Conservation (phyloP, 306 rosid genomes). For the Carpinus viminea region DNA sequence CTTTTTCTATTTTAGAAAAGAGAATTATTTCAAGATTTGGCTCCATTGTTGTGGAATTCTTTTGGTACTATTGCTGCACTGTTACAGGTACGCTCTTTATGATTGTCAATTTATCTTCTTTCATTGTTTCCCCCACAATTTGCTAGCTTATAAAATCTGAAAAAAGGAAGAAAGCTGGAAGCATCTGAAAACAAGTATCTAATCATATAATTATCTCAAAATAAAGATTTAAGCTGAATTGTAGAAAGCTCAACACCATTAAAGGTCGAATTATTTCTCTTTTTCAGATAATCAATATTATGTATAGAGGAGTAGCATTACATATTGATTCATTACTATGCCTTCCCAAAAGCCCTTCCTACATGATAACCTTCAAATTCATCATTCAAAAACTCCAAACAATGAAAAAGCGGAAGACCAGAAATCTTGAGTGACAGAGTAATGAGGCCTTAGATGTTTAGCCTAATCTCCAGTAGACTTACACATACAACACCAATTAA, state of each 20-base stretch:
- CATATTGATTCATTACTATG: not conserved
- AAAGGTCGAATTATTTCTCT: not conserved
- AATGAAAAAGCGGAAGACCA: not conserved
- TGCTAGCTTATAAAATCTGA: not conserved
- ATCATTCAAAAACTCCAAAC: not conserved
- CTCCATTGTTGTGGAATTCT: constrained; percentile 93
- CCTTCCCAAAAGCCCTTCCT: not conserved
- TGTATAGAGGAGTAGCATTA: not conserved
- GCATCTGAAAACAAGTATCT: not conserved
- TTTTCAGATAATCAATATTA: not conserved
- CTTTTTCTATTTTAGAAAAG: constrained; percentile 61
- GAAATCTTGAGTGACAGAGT: not conserved
- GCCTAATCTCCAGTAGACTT: too few species aligned
- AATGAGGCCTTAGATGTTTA: too few species aligned
- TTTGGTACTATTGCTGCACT: constrained; percentile 96
- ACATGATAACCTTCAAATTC: not conserved
- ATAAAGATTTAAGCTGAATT: not conserved
- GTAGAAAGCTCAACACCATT: not conserved
- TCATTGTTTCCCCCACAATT: not conserved
- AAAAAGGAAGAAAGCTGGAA: not conserved
- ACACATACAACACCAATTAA: too few species aligned
- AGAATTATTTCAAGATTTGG: constrained; percentile 94
- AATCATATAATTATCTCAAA: not conserved
- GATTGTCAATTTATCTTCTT: constrained; percentile 15
- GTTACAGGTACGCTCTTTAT: constrained; percentile 50